Evolutionary conservation across 108 stramenopile species (phyloP), one percentile per base, ranked within the genome.

Genomic region (Stephanodiscus minutulus): DNA sequence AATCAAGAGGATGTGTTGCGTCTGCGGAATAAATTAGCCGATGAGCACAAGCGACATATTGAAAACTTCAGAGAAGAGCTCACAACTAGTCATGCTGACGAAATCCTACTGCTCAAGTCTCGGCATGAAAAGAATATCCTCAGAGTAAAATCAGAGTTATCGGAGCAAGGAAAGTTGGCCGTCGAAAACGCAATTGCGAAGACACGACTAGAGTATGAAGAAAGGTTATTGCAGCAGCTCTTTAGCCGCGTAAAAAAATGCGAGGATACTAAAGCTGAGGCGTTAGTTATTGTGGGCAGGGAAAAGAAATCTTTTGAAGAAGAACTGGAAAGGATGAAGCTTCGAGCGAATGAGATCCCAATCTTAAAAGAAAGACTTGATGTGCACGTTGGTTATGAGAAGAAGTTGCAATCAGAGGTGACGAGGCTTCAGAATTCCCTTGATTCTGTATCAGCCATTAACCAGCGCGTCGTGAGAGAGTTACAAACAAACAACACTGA

Each of bases 41-140:
- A 56, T 31, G 41, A 18, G 25, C 64, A 67, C 43, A 35, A 54
- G 52, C 52, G 55, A 41, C 52, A 31, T 13, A 44, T 24, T 29
- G 55, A 56, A 44, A 68, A 58, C 28, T 29, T 68, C 5, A 68
- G 67, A n/a, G 29, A 33, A 9, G 55, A 68, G 44, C 39, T 68
- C 37, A 46, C 33, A 17, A 31, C 41, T 8, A 71, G 70, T 62
- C 70, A 71, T 24, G 48, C 66, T 12, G 47, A 72, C 12, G 79
- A 80, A 63, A 61, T 80, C 21, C 39, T 64, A 28, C 48, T 63
- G 33, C 41, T 80, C 5, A 73, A 73, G 59, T 64, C 79, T 36
- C 66, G 67, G 25, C 68, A 80, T 36, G 68, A 80, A 56, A 58
- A 69, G 6, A 43, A 52, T 41, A 31, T 73, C 43, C 35, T 61